Evolutionary conservation across 2,329 filamentous ascomycete genomes (phyloP), one percentile per base, ranked within the genome.

Genomic region (Pseudogymnoascus pannorum): DNA sequence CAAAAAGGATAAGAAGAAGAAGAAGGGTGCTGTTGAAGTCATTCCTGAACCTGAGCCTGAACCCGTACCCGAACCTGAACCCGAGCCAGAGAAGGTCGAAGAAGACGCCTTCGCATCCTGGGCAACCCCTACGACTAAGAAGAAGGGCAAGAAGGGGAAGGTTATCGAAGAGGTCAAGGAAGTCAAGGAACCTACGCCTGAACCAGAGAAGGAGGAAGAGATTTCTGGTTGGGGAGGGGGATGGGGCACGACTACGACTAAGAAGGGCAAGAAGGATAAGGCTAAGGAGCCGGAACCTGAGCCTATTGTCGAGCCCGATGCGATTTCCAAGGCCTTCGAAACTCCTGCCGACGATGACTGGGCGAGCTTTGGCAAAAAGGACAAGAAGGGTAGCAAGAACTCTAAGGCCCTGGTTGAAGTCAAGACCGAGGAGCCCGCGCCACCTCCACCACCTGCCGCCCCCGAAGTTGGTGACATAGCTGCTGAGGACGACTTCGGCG

Each of bases 101-200:
- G 71, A 72, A 58, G 68, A 70, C 42, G 69, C 70, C 58, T 69
- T 67, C 64, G 68, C 65, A 67, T 69, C n/a, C 9, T 36, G 20
- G 26, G 11, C 59, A 26, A 35, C 48, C 9, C 33, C 36, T 38
- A 7, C 64, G 7, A 72, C 70, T 40, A 73, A 72, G 57, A 72
- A 73, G 65, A 75, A 73, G 57, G 74, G 72, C 65, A 82, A 81
- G 73, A 80, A 82, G 72, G 67, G 64, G 6, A 60, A 51, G 69
- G 72, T 63, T 71, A 59, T 59, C 31, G 69, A 66, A 24, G 68
- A 71, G 38, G 51, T 59, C 16, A 51, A n/a, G 57, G 40, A 65
- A 66, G 61, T 68, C 60, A 61, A 64, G 18, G 69, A 71, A 14
- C 67, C 63, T 6, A 66, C 66, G 16, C 71, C 68, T 14, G 66